Evolutionary conservation across 306 rosid genomes (phyloP).

Genomic region (Trifolium dubium): DNA sequence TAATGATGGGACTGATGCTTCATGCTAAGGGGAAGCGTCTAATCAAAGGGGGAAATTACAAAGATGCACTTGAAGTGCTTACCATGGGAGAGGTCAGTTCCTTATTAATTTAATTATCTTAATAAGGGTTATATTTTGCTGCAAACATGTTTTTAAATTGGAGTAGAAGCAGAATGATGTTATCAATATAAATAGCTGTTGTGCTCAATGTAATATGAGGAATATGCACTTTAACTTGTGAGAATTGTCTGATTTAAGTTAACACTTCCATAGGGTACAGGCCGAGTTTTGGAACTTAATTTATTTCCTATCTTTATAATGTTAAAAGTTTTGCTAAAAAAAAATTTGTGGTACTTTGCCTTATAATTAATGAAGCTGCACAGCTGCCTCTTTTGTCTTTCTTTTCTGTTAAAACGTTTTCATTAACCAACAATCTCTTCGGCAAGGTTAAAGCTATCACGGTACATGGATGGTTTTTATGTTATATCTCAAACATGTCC

Average conservation of each 20-base stretch:
- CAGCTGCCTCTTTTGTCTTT: not conserved
- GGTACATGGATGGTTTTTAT: not conserved
- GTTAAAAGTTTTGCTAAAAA: not conserved
- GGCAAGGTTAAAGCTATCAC: constrained; percentile 7
- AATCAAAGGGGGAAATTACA: constrained; percentile 58
- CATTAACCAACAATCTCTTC: not conserved
- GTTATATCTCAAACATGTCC: not conserved
- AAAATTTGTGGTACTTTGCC: constrained; percentile 1
- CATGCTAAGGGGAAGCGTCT: constrained; percentile 81
- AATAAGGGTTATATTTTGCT: constrained; percentile 3
- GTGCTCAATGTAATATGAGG: constrained; percentile 30
- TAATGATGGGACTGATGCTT: constrained; percentile 97
- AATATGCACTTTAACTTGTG: constrained; percentile 1
- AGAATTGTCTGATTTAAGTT: constrained; percentile 15
- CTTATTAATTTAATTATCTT: constrained; percentile 10
- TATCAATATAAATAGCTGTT: not conserved
- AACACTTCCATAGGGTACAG: not conserved
- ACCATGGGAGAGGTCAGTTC: constrained; percentile 84
- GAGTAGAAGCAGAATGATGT: constrained; percentile 4
- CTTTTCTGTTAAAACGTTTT: not conserved
- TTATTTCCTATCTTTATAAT: constrained; percentile 10
- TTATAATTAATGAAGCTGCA: constrained; percentile 20
- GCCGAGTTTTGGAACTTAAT: not conserved
- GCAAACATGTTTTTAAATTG: not conserved
- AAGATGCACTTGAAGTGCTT: constrained; percentile 89